phyloP scores from a whole-genome alignment of 371 early-diverging fungal genomes.

The Mucor sp. region DNA sequence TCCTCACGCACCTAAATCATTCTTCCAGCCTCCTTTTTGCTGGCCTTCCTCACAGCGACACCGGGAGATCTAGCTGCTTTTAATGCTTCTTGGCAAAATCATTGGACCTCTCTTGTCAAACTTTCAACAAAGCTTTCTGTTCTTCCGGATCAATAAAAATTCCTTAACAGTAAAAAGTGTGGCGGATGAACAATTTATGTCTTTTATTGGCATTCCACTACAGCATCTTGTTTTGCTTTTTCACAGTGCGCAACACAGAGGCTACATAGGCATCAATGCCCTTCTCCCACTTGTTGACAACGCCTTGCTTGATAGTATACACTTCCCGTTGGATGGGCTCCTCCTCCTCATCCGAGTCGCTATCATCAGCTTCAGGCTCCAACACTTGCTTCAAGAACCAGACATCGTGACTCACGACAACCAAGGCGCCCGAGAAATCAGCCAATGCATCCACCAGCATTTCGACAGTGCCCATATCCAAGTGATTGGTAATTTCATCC shows the following conservation, averaged over 20 bases:
- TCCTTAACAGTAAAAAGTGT: neutral
- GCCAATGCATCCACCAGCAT: conserved; percentile 62
- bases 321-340: conserved; percentile 23
- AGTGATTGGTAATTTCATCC: conserved; percentile 87
- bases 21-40: neutral
- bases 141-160: neutral
- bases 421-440: conserved; percentile 62
- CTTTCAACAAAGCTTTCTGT: neutral
- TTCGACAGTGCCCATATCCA: conserved; percentile 78
- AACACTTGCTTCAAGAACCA: conserved; percentile 70
- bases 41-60: neutral
- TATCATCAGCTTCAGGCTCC: conserved; percentile 37
- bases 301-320: conserved; percentile 37
- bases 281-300: conserved; percentile 48
- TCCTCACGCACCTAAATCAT: neutral
- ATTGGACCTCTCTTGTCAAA: neutral
- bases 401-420: conserved; percentile 76
- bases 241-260: conserved; percentile 31
- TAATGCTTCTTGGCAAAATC: neutral
- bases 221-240: conserved; percentile 12
- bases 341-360: conserved; percentile 28
- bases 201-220: neutral
- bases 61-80: neutral
- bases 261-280: conserved; percentile 47
- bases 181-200: neutral